A percentile compares a stretch with the other conserved stretches of the same genome.
Conservation (phyloP, 73 alveolate genomes). For the Tetrahymena elliotti region DNA sequence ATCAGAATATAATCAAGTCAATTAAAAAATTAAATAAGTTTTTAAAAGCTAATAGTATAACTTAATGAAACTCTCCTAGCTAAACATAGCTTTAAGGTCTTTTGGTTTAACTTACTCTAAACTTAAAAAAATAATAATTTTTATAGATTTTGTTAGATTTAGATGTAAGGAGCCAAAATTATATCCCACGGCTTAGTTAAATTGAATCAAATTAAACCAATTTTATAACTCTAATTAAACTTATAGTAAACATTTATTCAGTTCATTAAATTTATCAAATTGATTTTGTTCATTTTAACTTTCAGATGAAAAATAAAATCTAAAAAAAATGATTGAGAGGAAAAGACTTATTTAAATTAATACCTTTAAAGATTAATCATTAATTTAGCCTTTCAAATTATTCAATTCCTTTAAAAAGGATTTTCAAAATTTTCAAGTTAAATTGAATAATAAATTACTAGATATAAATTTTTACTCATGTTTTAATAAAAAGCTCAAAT, state of each 20-base stretch:
- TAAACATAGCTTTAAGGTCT: not conserved
- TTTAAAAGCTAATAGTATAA: not conserved
- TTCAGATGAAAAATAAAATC: too few relatives aligned
- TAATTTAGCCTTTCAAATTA: too few relatives aligned
- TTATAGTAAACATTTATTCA: not conserved
- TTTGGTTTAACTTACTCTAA: not conserved
- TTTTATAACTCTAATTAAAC: not conserved
- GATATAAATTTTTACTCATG: not conserved
- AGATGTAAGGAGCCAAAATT: not conserved
- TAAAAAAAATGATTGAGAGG: too few relatives aligned
- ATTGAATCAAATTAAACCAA: not conserved
- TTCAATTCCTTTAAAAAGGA: too few relatives aligned
- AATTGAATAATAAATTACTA: not conserved
- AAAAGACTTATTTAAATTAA: too few relatives aligned
- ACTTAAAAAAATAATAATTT: not conserved
- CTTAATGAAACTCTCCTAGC: not conserved
- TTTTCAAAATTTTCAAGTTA: too few relatives aligned
- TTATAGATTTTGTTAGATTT: not conserved
- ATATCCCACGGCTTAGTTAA: not conserved
- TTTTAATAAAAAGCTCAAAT: not conserved
- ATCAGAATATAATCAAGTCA: not conserved
- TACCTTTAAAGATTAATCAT: too few relatives aligned
- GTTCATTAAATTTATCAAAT: too few relatives aligned
- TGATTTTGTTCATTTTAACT: too few relatives aligned
- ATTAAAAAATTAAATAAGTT: not conserved